A percentile compares a stretch with the other conserved stretches of the same genome.
Evolutionary conservation across 2,329 filamentous ascomycete genomes (phyloP).

Genomic region (Alternaria arborescens): DNA sequence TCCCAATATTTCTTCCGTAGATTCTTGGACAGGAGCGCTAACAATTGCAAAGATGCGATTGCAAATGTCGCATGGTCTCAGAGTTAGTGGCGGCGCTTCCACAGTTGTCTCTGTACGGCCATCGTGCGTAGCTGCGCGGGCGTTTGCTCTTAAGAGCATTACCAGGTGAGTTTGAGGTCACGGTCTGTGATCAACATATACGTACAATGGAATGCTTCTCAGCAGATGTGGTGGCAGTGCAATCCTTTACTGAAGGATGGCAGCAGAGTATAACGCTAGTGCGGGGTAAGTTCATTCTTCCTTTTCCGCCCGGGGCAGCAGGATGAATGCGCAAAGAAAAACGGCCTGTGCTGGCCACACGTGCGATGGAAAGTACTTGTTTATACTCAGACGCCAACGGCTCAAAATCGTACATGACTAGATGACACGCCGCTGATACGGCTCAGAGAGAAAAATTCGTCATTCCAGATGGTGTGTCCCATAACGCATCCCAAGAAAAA

Average conservation of each 20-base stretch:
- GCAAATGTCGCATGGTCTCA: background rate
- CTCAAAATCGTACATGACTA: background rate
- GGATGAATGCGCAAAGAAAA: background rate
- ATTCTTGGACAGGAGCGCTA: background rate
- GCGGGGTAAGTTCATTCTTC: background rate
- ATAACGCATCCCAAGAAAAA: constrained; percentile 49
- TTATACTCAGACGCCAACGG: background rate
- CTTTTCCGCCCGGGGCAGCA: background rate
- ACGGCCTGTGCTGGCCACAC: background rate
- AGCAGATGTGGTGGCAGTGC: background rate
- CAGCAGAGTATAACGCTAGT: background rate
- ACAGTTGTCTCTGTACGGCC: background rate
- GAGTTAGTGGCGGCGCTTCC: background rate
- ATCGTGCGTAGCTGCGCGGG: background rate
- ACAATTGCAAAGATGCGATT: background rate
- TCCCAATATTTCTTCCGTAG: background rate
- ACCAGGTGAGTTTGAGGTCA: background rate
- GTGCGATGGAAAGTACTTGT: background rate
- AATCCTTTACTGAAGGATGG: background rate
- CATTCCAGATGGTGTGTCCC: constrained; percentile 48
- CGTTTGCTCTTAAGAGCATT: background rate
- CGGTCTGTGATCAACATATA: background rate
- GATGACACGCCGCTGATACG: too few relatives aligned
- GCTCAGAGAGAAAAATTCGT: constrained; percentile 42
- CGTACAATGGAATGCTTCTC: background rate